These are phyloP conservation scores for Pterocarpus santalinus DNA, from an alignment of 306 rosid genomes.

Conservation along the genomic window DNA sequence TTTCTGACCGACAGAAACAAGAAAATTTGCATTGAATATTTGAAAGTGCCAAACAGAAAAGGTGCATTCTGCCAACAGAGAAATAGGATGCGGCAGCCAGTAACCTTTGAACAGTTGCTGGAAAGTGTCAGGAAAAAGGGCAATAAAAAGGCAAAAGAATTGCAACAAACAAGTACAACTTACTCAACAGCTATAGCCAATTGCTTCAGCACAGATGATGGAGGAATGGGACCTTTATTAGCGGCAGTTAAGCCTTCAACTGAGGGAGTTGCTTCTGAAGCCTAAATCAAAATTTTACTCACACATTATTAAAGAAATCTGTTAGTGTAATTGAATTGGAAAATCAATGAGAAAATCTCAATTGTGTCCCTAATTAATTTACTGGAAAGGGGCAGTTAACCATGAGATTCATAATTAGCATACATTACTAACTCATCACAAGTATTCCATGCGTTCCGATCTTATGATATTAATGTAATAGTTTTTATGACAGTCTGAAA, in stretches of 20 bases:
- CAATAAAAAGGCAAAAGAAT: constrained; percentile 39
- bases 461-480: constrained; percentile 13
- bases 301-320: constrained; percentile 41
- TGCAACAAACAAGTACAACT: constrained; percentile 55
- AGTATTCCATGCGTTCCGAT: constrained; percentile 4
- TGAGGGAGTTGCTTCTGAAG: constrained; percentile 70
- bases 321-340: constrained; percentile 31
- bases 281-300: constrained; percentile 55
- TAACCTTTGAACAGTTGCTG: constrained; percentile 34
- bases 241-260: constrained; percentile 77
- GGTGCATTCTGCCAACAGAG: neutral
- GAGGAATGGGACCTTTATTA: constrained; percentile 72
- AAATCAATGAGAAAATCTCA: constrained; percentile 32
- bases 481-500: constrained; percentile 14
- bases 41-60: constrained; percentile 5
- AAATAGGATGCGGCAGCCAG: constrained; percentile 21
- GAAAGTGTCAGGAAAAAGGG: constrained; percentile 30
- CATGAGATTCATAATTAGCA: constrained; percentile 7
- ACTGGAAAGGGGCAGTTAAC: constrained; percentile 32
- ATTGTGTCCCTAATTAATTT: constrained; percentile 1
- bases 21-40: constrained; percentile 9
- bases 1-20: constrained; percentile 41
- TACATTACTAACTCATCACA: constrained; percentile 36
- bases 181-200: constrained; percentile 91
- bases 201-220: constrained; percentile 78